Evolutionary conservation across 2,329 filamentous ascomycete species (phyloP).

Genomic region (Trichoderma asperellum): DNA sequence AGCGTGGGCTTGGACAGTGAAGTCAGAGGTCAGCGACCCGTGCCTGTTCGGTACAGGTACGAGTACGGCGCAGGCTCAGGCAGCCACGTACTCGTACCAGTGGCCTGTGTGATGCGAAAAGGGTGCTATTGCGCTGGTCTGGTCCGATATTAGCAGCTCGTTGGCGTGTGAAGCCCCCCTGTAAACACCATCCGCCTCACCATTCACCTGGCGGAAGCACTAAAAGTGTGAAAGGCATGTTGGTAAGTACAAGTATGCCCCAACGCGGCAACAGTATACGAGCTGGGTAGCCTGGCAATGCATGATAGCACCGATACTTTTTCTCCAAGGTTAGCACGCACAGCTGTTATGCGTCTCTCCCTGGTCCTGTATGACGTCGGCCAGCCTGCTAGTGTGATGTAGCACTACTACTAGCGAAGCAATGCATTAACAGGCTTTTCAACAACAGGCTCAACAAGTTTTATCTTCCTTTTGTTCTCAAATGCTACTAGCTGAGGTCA

Average conservation of each 20-base stretch:
- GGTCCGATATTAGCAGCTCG: neutral
- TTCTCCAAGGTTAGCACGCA: neutral
- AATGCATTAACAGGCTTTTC: neutral
- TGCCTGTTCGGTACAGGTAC: constrained; percentile 2
- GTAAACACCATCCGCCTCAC: constrained; percentile 23
- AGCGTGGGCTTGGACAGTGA: neutral
- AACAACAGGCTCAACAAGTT: constrained; percentile 9
- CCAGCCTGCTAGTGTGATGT: neutral
- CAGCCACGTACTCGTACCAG: constrained; percentile 20
- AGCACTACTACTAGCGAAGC: neutral
- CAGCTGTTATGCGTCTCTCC: constrained; percentile 3
- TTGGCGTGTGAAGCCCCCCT: constrained; percentile 14
- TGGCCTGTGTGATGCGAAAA: neutral
- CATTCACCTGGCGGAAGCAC: constrained; percentile 11
- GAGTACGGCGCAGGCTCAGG: constrained; percentile 18
- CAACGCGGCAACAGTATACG: neutral
- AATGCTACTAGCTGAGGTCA: neutral
- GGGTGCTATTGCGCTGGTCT: neutral
- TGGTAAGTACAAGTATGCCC: neutral
- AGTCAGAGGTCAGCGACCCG: neutral
- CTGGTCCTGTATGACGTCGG: constrained; percentile 24
- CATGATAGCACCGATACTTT: constrained; percentile 8
- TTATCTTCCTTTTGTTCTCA: neutral
- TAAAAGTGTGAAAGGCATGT: constrained; percentile 14
- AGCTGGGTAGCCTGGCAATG: neutral